Base-by-base conservation (phyloP, 352 stramenopile genomes). In the Pythium pyrilobum region DNA sequence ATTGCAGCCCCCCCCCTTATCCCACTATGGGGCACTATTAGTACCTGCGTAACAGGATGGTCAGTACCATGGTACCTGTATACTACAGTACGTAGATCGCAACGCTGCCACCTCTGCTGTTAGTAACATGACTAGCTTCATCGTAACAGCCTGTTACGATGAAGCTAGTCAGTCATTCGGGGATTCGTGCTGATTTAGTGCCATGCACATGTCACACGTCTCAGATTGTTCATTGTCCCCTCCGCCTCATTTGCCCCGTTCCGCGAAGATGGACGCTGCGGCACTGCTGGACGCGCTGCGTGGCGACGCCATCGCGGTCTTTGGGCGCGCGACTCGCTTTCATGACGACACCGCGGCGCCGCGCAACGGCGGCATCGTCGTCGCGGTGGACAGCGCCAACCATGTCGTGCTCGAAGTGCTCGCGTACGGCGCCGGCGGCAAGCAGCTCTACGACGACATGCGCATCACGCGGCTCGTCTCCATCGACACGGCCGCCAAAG, bases 331-430 rank as follows among this genome's bases (percentile, higher is more conserved):
- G 1, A 60, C 43, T 3, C 47, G 9, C 5, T 24, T 3, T 20
- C 7, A 44, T 6, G 12, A 33, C 10, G 41, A 36, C 7, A 10
- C 5, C 8, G 3, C 5, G 31, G 16, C 11, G 27, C 27, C 40
- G 20, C 45, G 42, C 24, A 45, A 29, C 13, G 7, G 36, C 2
- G 24, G 27, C 21, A 52, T 77, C 24, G 32, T 83, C 23, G 63
- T 87, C 16, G 74, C 72, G 0, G 68, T 89, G 2, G 81, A 92
- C 45, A 55, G 61, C 5, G 74, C 71, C 15, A 71, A 82, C 25
- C 60, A 72, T 10, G 66, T 74, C 48, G 73, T 89, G 36, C 75
- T 92, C 48, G 73, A 92, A 34, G 48, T 89, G 42, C 62, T 92
- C 29, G 76, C 78, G 45, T 74, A 69, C 62, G 81, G 81, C 59